phyloP scores from a whole-genome alignment of 2,329 filamentous ascomycete genomes.

The Alternaria novae-zelandiae region DNA sequence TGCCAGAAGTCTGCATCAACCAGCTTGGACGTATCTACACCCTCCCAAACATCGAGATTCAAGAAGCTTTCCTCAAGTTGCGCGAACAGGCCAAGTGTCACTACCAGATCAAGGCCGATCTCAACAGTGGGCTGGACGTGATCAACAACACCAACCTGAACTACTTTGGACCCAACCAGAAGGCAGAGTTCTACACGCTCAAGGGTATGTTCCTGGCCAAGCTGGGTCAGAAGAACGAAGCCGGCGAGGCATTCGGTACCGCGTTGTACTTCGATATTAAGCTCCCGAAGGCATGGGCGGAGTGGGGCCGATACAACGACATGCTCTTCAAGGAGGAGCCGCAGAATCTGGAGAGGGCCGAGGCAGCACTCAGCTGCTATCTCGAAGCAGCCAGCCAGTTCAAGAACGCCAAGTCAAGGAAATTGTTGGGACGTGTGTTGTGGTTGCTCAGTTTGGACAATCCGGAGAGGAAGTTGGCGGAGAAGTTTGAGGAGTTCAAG shows the following conservation, averaged over 20 bases:
- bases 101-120: constrained; percentile 92
- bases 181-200: constrained; percentile 97
- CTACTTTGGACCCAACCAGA: constrained; percentile 95
- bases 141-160: constrained; percentile 99
- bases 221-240: constrained; percentile 86
- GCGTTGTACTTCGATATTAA: constrained; percentile 96
- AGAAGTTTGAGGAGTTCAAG: constrained; percentile 94
- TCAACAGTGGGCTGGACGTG: constrained; percentile 91
- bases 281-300: constrained; percentile 95
- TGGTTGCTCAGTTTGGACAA: constrained; percentile 97
- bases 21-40: constrained; percentile 98
- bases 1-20: constrained; percentile 96
- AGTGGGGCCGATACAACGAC: constrained; percentile 99
- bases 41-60: constrained; percentile 98
- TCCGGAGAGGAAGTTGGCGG: constrained; percentile 78
- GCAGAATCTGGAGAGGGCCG: constrained; percentile 78
- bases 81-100: constrained; percentile 99
- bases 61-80: constrained; percentile 97
- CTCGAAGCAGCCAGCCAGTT: constrained; percentile 94
- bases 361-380: constrained; percentile 94
- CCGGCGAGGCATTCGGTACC: constrained; percentile 91
- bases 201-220: constrained; percentile 99
- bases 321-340: constrained; percentile 93
- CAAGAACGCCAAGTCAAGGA: constrained; percentile 95
- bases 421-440: constrained; percentile 88